Conservation (phyloP, 129 eudicot species). For the Centaurea solstitialis region DNA sequence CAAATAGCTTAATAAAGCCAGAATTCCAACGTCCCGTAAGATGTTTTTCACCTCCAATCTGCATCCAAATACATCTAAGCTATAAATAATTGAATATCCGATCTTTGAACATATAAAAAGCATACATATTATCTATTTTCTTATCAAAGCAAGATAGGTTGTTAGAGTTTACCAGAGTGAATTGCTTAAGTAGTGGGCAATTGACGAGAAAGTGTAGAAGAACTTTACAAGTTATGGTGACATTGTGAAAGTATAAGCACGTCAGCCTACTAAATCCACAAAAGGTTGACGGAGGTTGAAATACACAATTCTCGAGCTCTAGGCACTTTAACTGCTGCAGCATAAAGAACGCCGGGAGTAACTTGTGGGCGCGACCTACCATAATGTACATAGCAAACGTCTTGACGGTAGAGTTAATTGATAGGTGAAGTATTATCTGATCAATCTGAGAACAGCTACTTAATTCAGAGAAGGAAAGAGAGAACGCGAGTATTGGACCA, state of each 20-base stretch:
- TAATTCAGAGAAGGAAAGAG: constrained; percentile 21
- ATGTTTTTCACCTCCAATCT: no score
- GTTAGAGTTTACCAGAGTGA: constrained; percentile 2
- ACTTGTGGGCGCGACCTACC: constrained; percentile 7
- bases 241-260: constrained; percentile 27
- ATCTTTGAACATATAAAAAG: background rate
- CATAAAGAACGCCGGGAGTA: constrained; percentile 23
- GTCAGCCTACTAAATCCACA: no score
- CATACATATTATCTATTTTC: background rate
- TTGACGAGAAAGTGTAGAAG: constrained; percentile 23
- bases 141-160: background rate
- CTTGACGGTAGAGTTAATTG: constrained; percentile 10
- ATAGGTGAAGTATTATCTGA: constrained; percentile 22
- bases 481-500: constrained; percentile 33
- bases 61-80: background rate
- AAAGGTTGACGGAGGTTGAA: constrained; percentile 23
- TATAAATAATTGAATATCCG: no score
- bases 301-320: constrained; percentile 18
- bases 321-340: constrained; percentile 17
- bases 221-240: constrained; percentile 8
- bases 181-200: constrained; percentile 25
- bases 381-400: constrained; percentile 14
- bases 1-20: no score
- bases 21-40: no score
- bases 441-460: constrained; percentile 28